Evolutionary conservation across 2,329 filamentous ascomycete species (phyloP), one percentile per base, ranked within the genome.

Genomic region (Neopestalotiopsis sp.): DNA sequence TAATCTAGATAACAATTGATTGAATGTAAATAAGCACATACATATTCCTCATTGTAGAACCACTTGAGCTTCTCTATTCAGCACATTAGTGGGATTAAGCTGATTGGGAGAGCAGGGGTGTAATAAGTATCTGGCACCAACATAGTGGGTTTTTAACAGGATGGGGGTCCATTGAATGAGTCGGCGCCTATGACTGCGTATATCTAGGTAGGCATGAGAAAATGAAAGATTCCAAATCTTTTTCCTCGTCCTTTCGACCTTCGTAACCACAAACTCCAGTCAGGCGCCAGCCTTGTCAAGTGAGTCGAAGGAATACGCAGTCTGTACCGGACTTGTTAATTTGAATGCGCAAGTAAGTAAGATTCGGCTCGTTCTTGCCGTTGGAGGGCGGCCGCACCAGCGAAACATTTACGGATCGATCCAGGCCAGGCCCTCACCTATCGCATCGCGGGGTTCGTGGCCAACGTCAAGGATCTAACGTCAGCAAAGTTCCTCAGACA

Each of bases 381-480:
- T 17, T 20, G 45, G 45, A 53, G 45, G 45, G 45, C 45, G 45
- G 45, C 45, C 45, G 45, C 45, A 53, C 45, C 45, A n/a, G n/a
- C 45, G 45, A 53, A 53, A 53, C 45, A 53, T 53, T 53, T n/a
- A 53, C 45, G 45, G n/a, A 17, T 53, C 45, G 45, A 17, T n/a
- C 45, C 45, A 53, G 45, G 20, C 45, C 45, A 53, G 34, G 34
- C 34, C 34, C 5, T 38, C 34, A 32, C 61, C 61, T 32, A 64
- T 64, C 61, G 61, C 61, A 64, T 49, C 61, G 61, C 61, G 61
- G 61, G 61, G 61, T 57, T 34, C 34, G 34, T 9, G 45, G 28
- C 63, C 34, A 24, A 58, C 45, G 45, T 56, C 49, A 66, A 66
- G 63, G 49, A 28, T 34, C 32, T 40, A 56, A 62, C 45, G 32